These are phyloP conservation scores for Rhodotorula sphaerocarpa DNA, from an alignment of 768 basidiomycete species.

Conservation along the genomic window DNA sequence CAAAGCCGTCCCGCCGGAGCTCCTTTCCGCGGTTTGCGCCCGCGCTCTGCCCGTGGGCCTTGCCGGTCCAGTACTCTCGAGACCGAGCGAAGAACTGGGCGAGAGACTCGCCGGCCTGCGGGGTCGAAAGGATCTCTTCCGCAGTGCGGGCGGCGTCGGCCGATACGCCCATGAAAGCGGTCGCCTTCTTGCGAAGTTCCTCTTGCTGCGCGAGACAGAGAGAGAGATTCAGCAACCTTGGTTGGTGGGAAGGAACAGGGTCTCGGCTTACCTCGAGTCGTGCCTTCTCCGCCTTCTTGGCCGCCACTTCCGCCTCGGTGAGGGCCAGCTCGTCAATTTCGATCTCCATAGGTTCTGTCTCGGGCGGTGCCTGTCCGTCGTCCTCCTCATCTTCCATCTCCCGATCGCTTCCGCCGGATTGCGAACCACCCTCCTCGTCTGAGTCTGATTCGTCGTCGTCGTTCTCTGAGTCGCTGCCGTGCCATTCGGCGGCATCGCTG, in stretches of 20 bases:
- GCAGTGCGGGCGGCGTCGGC: conserved; percentile 49
- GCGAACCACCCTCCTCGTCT: conserved; percentile 49
- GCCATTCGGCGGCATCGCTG: conserved; percentile 48
- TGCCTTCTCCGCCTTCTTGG: conserved; percentile 23
- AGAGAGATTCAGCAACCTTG: too few relatives aligned
- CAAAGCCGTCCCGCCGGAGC: conserved; percentile 68
- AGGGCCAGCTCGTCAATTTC: conserved; percentile 36
- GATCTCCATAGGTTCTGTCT: conserved; percentile 38
- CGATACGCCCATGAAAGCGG: conserved; percentile 57
- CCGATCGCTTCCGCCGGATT: conserved; percentile 28
- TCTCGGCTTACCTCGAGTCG: conserved; percentile 7
- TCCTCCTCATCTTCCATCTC: conserved; percentile 40
- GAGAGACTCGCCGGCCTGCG: conserved; percentile 73
- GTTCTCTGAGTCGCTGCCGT: conserved; percentile 50
- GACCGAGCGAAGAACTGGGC: conserved; percentile 75
- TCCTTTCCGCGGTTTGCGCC: conserved; percentile 67
- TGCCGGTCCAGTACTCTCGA: conserved; percentile 71
- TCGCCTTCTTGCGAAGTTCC: conserved; percentile 48
- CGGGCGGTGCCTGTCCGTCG: conserved; percentile 27
- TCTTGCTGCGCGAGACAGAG: conserved; percentile 35
- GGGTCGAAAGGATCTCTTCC: conserved; percentile 69
- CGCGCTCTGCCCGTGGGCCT: conserved; percentile 50
- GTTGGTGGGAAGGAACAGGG: neutral
- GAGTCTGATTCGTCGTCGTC: conserved; percentile 46
- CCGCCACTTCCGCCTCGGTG: conserved; percentile 36